phyloP scores from a whole-genome alignment of 331 rosid species.

The Quercus phellos region DNA sequence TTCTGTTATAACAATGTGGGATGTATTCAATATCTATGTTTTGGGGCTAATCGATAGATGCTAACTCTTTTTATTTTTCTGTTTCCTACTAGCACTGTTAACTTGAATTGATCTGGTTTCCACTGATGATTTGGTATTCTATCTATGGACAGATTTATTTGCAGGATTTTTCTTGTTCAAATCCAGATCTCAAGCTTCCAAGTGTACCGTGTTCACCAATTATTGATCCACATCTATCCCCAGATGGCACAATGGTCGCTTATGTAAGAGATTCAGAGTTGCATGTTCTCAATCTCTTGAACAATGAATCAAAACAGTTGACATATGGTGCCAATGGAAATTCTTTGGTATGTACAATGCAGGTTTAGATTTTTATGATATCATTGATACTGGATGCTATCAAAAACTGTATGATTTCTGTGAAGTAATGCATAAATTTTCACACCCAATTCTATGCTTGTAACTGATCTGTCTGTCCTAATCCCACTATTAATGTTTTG shows the following conservation, averaged over 20 bases:
- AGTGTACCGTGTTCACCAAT: conserved; percentile 58
- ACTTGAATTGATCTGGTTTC: conserved; percentile 20
- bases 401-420: not conserved
- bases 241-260: conserved; percentile 77
- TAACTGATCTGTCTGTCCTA: conserved; percentile 2
- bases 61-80: not conserved
- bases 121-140: conserved; percentile 23
- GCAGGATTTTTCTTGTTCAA: conserved; percentile 57
- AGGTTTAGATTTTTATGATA: not conserved
- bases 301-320: conserved; percentile 68
- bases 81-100: not conserved
- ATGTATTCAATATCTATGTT: not conserved
- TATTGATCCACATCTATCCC: conserved; percentile 90
- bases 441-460: not conserved
- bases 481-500: conserved; percentile 1
- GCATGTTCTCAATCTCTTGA: conserved; percentile 58
- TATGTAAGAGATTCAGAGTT: conserved; percentile 71
- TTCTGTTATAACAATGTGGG: not conserved
- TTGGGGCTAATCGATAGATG: not conserved
- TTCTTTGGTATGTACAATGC: conserved; percentile 51
- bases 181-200: conserved; percentile 71
- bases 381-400: conserved; percentile 6
- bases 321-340: conserved; percentile 62
- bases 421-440: not conserved
- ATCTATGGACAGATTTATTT: conserved; percentile 62